These are phyloP conservation scores for Arachnomyces sp. DNA, from an alignment of 2,329 filamentous ascomycete species.

Conservation along the genomic window DNA sequence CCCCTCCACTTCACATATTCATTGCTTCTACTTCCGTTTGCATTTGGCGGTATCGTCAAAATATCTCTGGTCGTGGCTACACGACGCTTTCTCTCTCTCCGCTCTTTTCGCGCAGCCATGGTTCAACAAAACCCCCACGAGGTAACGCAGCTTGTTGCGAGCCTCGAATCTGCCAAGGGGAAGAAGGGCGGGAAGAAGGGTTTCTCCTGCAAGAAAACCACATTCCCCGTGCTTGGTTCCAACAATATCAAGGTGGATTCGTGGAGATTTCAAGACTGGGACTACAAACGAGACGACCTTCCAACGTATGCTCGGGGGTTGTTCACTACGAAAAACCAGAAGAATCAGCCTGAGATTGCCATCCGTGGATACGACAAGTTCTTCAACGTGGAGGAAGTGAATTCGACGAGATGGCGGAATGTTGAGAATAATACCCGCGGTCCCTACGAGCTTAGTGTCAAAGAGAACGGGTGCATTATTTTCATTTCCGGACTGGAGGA, in stretches of 20 bases:
- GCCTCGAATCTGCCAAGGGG: constrained; percentile 50
- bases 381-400: constrained; percentile 84
- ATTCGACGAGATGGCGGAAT: constrained; percentile 71
- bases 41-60: constrained; percentile 7
- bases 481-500: constrained; percentile 90
- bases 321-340: constrained; percentile 68
- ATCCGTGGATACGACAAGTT: constrained; percentile 97
- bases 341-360: constrained; percentile 65
- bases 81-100: constrained; percentile 1
- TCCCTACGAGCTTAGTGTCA: constrained; percentile 91
- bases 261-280: constrained; percentile 90
- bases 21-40: too few relatives aligned
- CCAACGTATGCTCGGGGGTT: constrained; percentile 90
- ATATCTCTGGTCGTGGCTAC: neutral
- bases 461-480: constrained; percentile 99
- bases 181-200: constrained; percentile 46
- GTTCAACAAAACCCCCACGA: constrained; percentile 61
- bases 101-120: constrained; percentile 35
- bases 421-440: constrained; percentile 68
- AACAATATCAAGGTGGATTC: constrained; percentile 67
- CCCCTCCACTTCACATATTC: too few relatives aligned
- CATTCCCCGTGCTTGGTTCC: constrained; percentile 59
- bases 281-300: constrained; percentile 80
- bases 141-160: constrained; percentile 56
- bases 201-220: constrained; percentile 73